Base-by-base conservation (phyloP, 1,284 basidiomycete species). In the Ceratobasidium sp. region DNA sequence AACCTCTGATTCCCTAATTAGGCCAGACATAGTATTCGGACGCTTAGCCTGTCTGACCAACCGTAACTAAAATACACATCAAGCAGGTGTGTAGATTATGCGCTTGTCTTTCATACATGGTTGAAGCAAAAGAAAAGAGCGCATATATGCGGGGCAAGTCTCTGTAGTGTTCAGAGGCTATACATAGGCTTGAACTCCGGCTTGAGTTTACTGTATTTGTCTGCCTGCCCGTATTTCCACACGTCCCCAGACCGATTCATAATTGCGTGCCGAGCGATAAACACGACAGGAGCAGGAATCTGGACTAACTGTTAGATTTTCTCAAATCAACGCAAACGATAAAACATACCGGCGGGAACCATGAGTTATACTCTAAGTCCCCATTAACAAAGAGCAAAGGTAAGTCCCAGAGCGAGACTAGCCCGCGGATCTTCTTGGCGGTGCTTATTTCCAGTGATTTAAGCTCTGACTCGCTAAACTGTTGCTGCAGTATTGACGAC, bases 341-440 rank as follows among this genome's bases (percentile, higher is more conserved):
- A 13, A 52, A 52, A 6, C 54, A n/a, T 32, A 57, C 54, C 54
- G 54, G 54, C 13, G 54, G 54, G 54, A 57, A 57, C 54, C 54
- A 57, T 57, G 54, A 57, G 21, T 57, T 57, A 21, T 30, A 57
- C 9, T 32, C 28, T 30, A 57, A 9, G 21, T 57, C 54, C 26
- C 23, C 13, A 30, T 57, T 57, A 30, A 57, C 54, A 30, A 57
- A 14, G 6, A 57, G 7, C 16, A 57, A 21, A 57, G 54, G 28
- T 6, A 30, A 23, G 13, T 9, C 30, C 8, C 28, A n/a, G 21
- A 57, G 21, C 28, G 54, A 9, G 18, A 30, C 8, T 11, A 30
- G 16, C 28, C 11, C 54, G 8, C 35, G 23, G 35, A 57, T 30
- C 21, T 28, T 32, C 21, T 26, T 32, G 6, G 14, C 54, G 30